Evolutionary conservation across 306 rosid genomes (phyloP).

Genomic region (Alnus rubra): DNA sequence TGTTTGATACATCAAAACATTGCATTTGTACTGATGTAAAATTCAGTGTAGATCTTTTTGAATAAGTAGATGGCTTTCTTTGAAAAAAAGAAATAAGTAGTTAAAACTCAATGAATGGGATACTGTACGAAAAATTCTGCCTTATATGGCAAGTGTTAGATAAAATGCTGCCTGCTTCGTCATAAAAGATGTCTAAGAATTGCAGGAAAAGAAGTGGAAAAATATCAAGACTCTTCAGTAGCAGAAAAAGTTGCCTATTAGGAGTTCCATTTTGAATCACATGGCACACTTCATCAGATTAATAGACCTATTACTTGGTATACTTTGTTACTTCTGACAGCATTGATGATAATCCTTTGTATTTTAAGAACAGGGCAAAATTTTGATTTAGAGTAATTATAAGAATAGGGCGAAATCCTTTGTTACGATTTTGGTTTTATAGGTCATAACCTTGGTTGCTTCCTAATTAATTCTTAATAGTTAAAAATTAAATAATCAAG

Average conservation of each 20-base stretch:
- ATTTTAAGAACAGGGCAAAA: background rate
- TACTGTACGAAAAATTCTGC: background rate
- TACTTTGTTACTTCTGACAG: background rate
- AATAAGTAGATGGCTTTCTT: background rate
- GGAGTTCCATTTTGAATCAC: no score
- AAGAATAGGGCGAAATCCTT: background rate
- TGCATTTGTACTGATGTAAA: background rate
- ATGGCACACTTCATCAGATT: no score
- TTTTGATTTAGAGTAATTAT: background rate
- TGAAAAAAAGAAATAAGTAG: background rate
- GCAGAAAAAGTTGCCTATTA: background rate
- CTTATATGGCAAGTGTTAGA: background rate
- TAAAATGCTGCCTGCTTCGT: background rate
- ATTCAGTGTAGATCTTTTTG: background rate
- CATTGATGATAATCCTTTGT: background rate
- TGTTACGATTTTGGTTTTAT: background rate
- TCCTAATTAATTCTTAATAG: no score
- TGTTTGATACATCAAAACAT: background rate
- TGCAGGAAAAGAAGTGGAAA: background rate
- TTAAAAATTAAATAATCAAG: no score
- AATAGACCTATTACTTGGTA: background rate
- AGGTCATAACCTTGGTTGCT: no score
- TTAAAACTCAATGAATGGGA: background rate
- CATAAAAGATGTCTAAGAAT: background rate
- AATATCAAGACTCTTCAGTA: background rate